A percentile compares a stretch with the other conserved stretches of the same genome.
Evolutionary conservation across 768 basidiomycete genomes (phyloP).

Genomic region (Auricularia cornea): DNA sequence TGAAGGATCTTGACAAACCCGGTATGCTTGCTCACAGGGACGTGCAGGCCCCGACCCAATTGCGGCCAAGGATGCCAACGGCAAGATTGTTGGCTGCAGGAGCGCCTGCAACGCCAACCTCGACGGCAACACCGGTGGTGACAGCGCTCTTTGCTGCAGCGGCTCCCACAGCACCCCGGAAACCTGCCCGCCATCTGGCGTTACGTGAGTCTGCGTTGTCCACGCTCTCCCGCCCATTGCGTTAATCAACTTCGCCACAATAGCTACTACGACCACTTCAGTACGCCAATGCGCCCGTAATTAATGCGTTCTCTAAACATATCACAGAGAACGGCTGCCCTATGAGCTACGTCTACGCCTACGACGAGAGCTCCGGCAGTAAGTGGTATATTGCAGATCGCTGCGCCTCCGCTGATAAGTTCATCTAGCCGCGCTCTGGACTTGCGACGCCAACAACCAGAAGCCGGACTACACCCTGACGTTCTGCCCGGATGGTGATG

Average conservation of each 20-base stretch:
- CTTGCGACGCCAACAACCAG: not conserved
- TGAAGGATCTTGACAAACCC: too few species aligned
- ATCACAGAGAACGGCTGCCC: conserved; percentile 4
- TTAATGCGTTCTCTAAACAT: not conserved
- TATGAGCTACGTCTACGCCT: conserved; percentile 4
- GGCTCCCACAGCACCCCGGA: conserved; percentile 7
- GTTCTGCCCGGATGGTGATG: not conserved
- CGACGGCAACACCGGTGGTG: conserved; percentile 3
- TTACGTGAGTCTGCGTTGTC: not conserved
- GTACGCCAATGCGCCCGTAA: not conserved
- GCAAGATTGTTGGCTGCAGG: not conserved
- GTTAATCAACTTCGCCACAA: not conserved
- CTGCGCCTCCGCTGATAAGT: not conserved
- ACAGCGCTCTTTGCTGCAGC: conserved; percentile 10
- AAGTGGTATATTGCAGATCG: not conserved
- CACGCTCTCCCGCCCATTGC: too few species aligned
- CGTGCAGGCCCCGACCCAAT: not conserved
- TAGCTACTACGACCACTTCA: conserved; percentile 11
- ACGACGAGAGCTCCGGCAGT: conserved; percentile 6
- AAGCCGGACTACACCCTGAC: conserved; percentile 1
- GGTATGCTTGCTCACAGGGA: not conserved
- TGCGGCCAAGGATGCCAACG: not conserved
- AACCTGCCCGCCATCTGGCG: conserved; percentile 9
- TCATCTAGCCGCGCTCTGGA: conserved; percentile 2
- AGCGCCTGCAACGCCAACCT: not conserved